A percentile compares a stretch with the other conserved stretches of the same genome.
Conservation (phyloP, 2,329 filamentous ascomycete genomes). For the Didymella glomerata region DNA sequence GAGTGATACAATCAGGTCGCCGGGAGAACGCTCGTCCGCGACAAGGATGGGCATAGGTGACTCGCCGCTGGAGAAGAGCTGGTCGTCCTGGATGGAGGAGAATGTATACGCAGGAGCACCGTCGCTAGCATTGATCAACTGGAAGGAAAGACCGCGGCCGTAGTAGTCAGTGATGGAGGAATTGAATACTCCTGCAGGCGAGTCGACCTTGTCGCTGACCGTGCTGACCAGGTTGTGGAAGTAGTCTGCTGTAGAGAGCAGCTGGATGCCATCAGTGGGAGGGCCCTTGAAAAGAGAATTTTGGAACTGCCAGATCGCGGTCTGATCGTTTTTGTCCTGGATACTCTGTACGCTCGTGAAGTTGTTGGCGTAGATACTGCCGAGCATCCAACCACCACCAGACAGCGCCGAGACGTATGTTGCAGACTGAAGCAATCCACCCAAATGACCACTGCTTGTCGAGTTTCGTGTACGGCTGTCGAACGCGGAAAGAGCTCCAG, state of each 20-base stretch:
- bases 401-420: constrained; percentile 85
- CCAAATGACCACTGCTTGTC: constrained; percentile 71
- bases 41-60: constrained; percentile 79
- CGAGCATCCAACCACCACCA: constrained; percentile 84
- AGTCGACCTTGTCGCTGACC: constrained; percentile 68
- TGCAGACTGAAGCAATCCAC: constrained; percentile 79
- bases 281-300: constrained; percentile 70
- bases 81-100: constrained; percentile 74
- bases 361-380: constrained; percentile 80
- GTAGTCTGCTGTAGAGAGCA: constrained; percentile 68
- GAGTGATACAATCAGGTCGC: constrained; percentile 67
- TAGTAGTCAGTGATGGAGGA: constrained; percentile 87
- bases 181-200: constrained; percentile 65
- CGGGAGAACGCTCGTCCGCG: constrained; percentile 71
- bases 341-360: constrained; percentile 73
- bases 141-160: constrained; percentile 84
- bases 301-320: constrained; percentile 68
- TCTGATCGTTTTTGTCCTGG: constrained; percentile 56
- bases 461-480: constrained; percentile 74
- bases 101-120: constrained; percentile 81
- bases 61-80: constrained; percentile 68
- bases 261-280: constrained; percentile 57
- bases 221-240: constrained; percentile 66
- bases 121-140: constrained; percentile 78
- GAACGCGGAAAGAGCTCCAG: constrained; percentile 79